phyloP scores from a whole-genome alignment of 352 stramenopile genomes.

The Aphanomyces cochlioides region DNA sequence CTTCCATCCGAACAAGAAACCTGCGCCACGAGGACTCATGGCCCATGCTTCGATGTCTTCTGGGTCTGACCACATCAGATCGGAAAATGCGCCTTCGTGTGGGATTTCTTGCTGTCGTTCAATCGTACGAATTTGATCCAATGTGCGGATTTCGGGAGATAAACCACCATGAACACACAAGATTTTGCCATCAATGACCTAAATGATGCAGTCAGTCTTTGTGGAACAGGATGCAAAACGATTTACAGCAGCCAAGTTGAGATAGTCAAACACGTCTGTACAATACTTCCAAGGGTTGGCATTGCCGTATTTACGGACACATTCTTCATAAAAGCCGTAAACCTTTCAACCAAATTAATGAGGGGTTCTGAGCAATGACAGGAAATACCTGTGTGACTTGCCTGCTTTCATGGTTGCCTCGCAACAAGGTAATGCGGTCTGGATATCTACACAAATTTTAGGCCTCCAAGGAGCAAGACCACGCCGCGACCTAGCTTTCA shows the following conservation, averaged over 20 bases:
- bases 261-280: slow-evolving; percentile 95
- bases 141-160: slow-evolving; percentile 90
- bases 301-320: slow-evolving; percentile 95
- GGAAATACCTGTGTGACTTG: slow-evolving; percentile 40
- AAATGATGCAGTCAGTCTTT: slow-evolving; percentile 18
- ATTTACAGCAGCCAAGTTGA: slow-evolving; percentile 84
- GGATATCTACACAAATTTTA: slow-evolving; percentile 46
- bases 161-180: slow-evolving; percentile 95
- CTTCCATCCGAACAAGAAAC: slow-evolving; percentile 85
- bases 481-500: slow-evolving; percentile 56
- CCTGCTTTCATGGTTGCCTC: slow-evolving; percentile 88
- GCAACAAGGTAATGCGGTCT: slow-evolving; percentile 84
- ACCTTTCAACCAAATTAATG: slow-evolving; percentile 49
- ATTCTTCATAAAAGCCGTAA: slow-evolving; percentile 98
- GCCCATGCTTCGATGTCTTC: slow-evolving; percentile 92
- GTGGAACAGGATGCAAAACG: slow-evolving; percentile 15
- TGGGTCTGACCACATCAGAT: slow-evolving; percentile 98
- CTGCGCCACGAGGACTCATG: slow-evolving; percentile 83
- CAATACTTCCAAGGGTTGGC: slow-evolving; percentile 95
- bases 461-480: neutral
- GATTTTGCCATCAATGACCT: slow-evolving; percentile 87
- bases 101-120: slow-evolving; percentile 95
- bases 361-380: neutral
- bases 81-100: slow-evolving; percentile 94
- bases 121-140: slow-evolving; percentile 94